Conservation (phyloP, 176 grass and related monocot genomes). For the Lolium perenne region DNA sequence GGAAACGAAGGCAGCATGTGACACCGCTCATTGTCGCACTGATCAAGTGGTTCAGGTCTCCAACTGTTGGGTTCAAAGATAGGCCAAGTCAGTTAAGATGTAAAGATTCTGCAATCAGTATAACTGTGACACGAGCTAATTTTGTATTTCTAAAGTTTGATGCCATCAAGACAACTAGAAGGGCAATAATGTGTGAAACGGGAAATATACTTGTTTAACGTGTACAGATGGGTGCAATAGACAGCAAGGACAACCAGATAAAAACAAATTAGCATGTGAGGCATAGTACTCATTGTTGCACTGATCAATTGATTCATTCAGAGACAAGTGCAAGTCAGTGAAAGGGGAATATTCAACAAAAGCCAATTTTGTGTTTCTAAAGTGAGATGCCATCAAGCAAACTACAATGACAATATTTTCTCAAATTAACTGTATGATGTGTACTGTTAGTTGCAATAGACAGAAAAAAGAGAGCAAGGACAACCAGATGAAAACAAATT, state of each 20-base stretch:
- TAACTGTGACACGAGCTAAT: not conserved
- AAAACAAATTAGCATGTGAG: not conserved
- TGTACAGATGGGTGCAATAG: constrained; percentile 1
- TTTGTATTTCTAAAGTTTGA: not conserved
- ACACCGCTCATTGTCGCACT: constrained; percentile 90
- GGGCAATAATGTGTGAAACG: not conserved
- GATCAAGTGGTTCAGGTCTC: constrained; percentile 90
- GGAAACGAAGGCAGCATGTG: constrained; percentile 92
- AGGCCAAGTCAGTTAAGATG: not conserved
- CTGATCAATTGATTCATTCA: not conserved
- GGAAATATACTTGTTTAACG: not conserved
- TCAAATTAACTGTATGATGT: not conserved
- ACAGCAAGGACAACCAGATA: not conserved
- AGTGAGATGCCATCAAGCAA: not conserved
- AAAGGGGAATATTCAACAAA: not conserved
- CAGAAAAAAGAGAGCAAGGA: not conserved
- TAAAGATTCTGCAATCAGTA: not conserved
- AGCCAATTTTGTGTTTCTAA: not conserved
- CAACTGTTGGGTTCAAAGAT: constrained; percentile 53
- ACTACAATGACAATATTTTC: not conserved
- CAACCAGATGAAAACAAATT: not conserved
- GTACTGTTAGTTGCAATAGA: not conserved
- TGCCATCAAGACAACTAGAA: not conserved
- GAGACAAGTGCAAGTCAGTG: not conserved
- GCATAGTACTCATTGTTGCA: not conserved